phyloP scores from a whole-genome alignment of 108 stramenopile genomes.

The Craspedostauros australis region DNA sequence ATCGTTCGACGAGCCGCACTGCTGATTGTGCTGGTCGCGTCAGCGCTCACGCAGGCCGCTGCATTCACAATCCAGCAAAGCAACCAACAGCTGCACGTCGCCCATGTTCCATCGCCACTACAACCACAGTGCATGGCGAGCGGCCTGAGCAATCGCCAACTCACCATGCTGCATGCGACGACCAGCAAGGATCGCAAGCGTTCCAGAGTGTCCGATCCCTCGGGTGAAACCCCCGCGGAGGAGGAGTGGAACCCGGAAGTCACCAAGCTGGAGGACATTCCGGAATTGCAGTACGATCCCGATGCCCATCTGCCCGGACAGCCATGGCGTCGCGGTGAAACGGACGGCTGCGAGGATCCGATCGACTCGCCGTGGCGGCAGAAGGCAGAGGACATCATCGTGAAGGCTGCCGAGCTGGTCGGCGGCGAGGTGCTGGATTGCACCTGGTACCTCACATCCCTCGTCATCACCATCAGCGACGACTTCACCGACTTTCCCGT shows the following conservation, averaged over 20 bases:
- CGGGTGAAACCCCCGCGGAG: conserved; percentile 28
- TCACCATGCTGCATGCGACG: too few relatives aligned
- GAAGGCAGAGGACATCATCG: conserved; percentile 63
- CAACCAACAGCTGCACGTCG: too few relatives aligned
- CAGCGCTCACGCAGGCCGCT: too few relatives aligned
- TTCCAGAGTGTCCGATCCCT: conserved; percentile 31
- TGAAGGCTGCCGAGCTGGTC: conserved; percentile 35
- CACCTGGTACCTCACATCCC: conserved; percentile 73
- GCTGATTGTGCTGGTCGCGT: too few relatives aligned
- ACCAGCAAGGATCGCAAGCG: too few relatives aligned
- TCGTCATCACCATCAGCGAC: conserved; percentile 53
- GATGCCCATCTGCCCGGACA: conserved; percentile 64
- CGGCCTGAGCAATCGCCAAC: too few relatives aligned
- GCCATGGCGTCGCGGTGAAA: conserved; percentile 77
- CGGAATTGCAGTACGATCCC: conserved; percentile 17
- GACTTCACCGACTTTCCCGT: conserved; percentile 5
- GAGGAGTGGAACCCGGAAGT: conserved; percentile 21
- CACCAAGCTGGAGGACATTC: conserved; percentile 18
- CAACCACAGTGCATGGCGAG: too few relatives aligned
- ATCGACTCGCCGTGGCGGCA: conserved; percentile 64
- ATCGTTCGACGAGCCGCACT: too few relatives aligned
- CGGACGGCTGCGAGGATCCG: conserved; percentile 77
- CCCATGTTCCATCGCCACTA: too few relatives aligned
- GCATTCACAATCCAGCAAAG: too few relatives aligned
- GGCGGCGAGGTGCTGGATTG: conserved; percentile 63